These are phyloP conservation scores for Dichotomocladium elegans DNA, from an alignment of 371 early-diverging fungal genomes.

Conservation along the genomic window DNA sequence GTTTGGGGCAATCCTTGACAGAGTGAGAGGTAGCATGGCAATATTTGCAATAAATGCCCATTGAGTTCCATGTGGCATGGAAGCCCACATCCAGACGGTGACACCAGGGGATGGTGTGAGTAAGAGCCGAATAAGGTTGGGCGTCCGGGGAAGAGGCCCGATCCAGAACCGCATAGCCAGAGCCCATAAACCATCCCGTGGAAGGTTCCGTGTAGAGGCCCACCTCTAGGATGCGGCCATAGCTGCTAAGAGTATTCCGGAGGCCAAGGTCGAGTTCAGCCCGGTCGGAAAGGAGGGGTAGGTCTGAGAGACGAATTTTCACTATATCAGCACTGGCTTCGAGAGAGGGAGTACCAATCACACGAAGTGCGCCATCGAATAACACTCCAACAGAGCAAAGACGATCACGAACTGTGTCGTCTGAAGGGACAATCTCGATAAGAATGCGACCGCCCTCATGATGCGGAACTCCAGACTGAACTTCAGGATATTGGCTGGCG, in stretches of 20 bases:
- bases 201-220: neutral
- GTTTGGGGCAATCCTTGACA: neutral
- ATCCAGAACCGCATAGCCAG: neutral
- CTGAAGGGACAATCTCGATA: too few species aligned
- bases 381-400: too few species aligned
- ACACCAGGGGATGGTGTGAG: neutral
- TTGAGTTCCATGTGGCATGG: conserved; percentile 1
- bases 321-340: too few species aligned
- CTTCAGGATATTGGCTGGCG: too few species aligned
- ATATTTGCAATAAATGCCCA: neutral
- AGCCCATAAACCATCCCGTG: neutral
- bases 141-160: neutral
- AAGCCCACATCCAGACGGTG: neutral
- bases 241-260: neutral
- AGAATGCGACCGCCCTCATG: too few species aligned
- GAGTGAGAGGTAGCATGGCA: neutral
- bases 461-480: too few species aligned
- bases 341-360: too few species aligned
- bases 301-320: too few species aligned
- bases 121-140: neutral
- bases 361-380: too few species aligned
- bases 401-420: too few species aligned
- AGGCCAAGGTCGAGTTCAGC: too few species aligned
- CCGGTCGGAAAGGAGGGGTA: too few species aligned
- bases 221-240: neutral